Base-by-base conservation (phyloP, 495 filamentous ascomycete species). In the Usnea hakonensis region DNA sequence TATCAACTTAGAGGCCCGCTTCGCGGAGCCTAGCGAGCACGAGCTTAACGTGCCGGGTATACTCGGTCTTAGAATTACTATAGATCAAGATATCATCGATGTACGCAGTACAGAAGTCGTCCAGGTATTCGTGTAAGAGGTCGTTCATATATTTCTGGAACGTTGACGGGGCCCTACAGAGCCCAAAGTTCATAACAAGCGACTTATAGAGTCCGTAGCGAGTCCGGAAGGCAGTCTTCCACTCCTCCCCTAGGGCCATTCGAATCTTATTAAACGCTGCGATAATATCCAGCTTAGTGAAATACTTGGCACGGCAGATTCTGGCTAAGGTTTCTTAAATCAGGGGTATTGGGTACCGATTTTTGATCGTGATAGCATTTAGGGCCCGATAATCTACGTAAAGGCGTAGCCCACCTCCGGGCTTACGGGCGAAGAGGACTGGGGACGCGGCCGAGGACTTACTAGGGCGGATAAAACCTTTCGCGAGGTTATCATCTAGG, bases 41-140 rank as follows among this genome's bases (percentile, higher is more conserved):
- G n/a, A n/a, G n/a, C n/a, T n/a, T n/a, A n/a, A n/a, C n/a, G n/a
- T n/a, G n/a, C n/a, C n/a, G n/a, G n/a, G n/a, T n/a, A n/a, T n/a
- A n/a, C n/a, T n/a, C n/a, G n/a, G n/a, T n/a, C n/a, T n/a, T n/a
- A n/a, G n/a, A n/a, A 9, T 70, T 61, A 55, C 54, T 61, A 40
- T 68, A 71, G 17, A 71, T 70, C 0, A 68, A 54, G 23, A 73
- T 70, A 58, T 73, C 61, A 41, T 73, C 63, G 0, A 71, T 40
- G 36, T 71, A 73, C 1, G 56, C 66, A 14, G 61, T 66, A 33
- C n/a, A 60, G 37, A 73, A 69, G 13, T 26, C 17, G 43, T 72
- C 57, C 14, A 67, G 48, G 33, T 50, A 68, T 21, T 65, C 57
- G 36, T n/a, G 16, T 17, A 67, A 32, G 19, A 54, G 23, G 35